These are phyloP conservation scores for Coffea eugenioides DNA, from an alignment of 257 asterid genomes.

Conservation along the genomic window DNA sequence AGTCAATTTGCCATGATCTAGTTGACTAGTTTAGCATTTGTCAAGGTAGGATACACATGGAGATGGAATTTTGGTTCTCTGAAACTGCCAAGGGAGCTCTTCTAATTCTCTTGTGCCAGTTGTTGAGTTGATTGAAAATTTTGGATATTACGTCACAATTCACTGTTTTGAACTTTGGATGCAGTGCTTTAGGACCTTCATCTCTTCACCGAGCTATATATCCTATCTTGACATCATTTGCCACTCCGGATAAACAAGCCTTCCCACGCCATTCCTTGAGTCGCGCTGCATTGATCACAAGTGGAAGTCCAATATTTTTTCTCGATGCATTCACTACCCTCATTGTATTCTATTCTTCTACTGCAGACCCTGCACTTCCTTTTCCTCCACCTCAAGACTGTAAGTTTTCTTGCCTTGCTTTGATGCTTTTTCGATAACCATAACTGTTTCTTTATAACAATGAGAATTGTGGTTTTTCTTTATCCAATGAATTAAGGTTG, in stretches of 20 bases:
- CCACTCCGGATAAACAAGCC: constrained; percentile 86
- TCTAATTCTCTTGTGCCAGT: neutral
- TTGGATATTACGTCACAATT: constrained; percentile 13
- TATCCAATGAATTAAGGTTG: neutral
- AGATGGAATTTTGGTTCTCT: neutral
- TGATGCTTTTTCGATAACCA: neutral
- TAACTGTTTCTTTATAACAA: neutral
- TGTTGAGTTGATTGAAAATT: neutral
- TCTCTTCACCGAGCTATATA: constrained; percentile 87
- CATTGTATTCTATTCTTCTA: constrained; percentile 83
- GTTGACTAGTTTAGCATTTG: neutral
- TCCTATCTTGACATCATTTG: constrained; percentile 76
- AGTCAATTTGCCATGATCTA: neutral
- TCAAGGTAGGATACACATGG: no score
- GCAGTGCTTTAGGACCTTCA: constrained; percentile 93
- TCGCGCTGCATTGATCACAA: constrained; percentile 92
- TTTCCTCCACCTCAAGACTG: constrained; percentile 99
- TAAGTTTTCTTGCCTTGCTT: constrained; percentile 42
- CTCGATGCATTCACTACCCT: constrained; percentile 90
- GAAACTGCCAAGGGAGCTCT: neutral
- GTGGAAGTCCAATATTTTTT: constrained; percentile 96
- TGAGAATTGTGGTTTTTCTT: neutral
- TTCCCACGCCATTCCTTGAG: constrained; percentile 97
- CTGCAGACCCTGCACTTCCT: constrained; percentile 83
- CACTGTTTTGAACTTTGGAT: constrained; percentile 29